These are phyloP conservation scores for Talaromyces marneffei DNA, from an alignment of 2,329 filamentous ascomycete genomes.

Conservation along the genomic window DNA sequence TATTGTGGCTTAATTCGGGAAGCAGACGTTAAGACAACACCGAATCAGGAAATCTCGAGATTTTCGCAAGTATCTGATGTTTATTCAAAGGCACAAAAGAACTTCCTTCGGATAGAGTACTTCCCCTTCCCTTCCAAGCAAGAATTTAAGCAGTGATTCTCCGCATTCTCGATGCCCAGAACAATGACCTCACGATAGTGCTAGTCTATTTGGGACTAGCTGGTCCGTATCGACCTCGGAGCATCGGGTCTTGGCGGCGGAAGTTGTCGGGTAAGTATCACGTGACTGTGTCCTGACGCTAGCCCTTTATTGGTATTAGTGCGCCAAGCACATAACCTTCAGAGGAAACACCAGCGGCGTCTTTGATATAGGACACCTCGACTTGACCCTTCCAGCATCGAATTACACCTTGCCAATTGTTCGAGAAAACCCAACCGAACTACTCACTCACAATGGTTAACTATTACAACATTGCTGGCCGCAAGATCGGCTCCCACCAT, in stretches of 20 bases:
- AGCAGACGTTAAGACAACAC: background rate
- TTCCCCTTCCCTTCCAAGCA: background rate
- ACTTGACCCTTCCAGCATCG: background rate
- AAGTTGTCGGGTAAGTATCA: slow-evolving; percentile 12
- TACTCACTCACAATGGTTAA: slow-evolving; percentile 42
- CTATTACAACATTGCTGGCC: slow-evolving; percentile 48
- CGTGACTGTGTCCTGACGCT: slow-evolving; percentile 6
- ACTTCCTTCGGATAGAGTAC: background rate
- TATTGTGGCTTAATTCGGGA: background rate
- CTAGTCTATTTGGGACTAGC: slow-evolving; percentile 11
- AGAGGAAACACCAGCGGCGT: slow-evolving; percentile 2
- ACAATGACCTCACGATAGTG: slow-evolving; percentile 13
- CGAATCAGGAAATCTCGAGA: too few species aligned
- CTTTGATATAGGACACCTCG: slow-evolving; percentile 1
- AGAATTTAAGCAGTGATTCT: background rate
- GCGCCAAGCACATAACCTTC: slow-evolving; percentile 14
- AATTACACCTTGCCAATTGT: background rate
- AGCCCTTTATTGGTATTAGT: background rate
- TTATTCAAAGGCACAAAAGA: background rate
- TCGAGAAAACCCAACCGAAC: slow-evolving; percentile 12
- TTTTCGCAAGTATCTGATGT: background rate
- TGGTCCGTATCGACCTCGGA: background rate
- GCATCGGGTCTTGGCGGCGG: slow-evolving; percentile 4
- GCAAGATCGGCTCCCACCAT: slow-evolving; percentile 48
- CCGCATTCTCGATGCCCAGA: background rate